Conservation (phyloP, 2,329 filamentous ascomycete genomes). For the Fusarium albidum region DNA sequence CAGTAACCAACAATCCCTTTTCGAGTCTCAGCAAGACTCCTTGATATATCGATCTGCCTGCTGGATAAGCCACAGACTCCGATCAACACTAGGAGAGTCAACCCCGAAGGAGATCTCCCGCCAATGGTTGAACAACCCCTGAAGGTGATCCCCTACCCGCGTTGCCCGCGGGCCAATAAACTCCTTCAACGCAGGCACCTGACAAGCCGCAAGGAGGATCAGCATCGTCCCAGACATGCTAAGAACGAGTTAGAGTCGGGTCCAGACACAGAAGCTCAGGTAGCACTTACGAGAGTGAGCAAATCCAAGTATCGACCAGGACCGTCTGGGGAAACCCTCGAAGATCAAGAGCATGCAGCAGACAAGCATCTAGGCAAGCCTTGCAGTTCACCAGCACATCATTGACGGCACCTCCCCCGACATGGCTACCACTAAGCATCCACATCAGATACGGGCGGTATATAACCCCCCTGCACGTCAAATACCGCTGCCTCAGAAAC, state of each 20-base stretch:
- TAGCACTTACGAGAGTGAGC: constrained; percentile 56
- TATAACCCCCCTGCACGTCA: constrained; percentile 61
- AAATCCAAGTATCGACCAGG: constrained; percentile 63
- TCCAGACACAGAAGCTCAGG: not conserved
- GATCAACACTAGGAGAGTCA: constrained; percentile 55
- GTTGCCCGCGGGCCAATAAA: constrained; percentile 51
- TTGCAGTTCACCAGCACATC: constrained; percentile 53
- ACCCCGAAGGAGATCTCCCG: constrained; percentile 48
- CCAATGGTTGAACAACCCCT: constrained; percentile 52
- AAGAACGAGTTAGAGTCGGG: not conserved
- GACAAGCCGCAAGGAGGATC: constrained; percentile 55
- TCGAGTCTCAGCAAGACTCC: constrained; percentile 37
- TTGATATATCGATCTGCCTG: constrained; percentile 54
- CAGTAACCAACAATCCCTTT: too few species aligned
- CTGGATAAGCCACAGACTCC: constrained; percentile 55
- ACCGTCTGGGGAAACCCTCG: constrained; percentile 58
- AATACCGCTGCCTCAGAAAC: constrained; percentile 59
- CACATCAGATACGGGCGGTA: constrained; percentile 61
- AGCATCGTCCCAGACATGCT: constrained; percentile 61
- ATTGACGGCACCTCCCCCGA: constrained; percentile 35
- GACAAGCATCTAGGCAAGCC: constrained; percentile 56
- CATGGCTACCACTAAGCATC: constrained; percentile 51
- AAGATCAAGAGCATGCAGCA: constrained; percentile 58
- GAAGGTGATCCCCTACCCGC: constrained; percentile 52
- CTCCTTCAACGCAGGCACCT: constrained; percentile 47